Evolutionary conservation across 495 filamentous ascomycete genomes (phyloP), one percentile per base, ranked within the genome.

Genomic region (Trichoderma orchidacearum): DNA sequence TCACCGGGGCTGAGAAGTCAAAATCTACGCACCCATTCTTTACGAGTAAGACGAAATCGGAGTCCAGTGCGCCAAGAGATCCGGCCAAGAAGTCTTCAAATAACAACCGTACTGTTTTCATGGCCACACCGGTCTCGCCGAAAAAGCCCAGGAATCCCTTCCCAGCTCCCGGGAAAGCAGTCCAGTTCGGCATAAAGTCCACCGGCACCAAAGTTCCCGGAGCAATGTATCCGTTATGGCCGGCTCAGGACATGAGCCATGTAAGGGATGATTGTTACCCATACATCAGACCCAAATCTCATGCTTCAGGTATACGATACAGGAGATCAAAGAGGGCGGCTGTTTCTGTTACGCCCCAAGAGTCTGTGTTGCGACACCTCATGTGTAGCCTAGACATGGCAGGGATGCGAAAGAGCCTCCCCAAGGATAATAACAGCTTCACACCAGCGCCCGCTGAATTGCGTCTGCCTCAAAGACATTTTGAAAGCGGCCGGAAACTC

Each of bases 21-120:
- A 35, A 55, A 28, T 21, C 36, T 50, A 85, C 86, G 0, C 90
- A 95, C 70, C 90, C 90, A 0, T 95, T 96, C 63, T 96, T 96
- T 63, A 54, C 75, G 5, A 75, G 73, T 5, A 80, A 79, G 56
- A 54, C 3, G 25, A 60, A 11, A 31, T 32, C 7, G 13, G 17
- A 25, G 58, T 60, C 12, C 45, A 52, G 54, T 30, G 18, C 55
- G 17, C 35, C 56, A 35, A 60, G 57, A 31, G 21, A 54, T 30
- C 34, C 52, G 51, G 41, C 60, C 28, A 64, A 61, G 50, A 61
- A 58, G 11, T 21, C 30, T 5, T 25, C 31, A n/a, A 31, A 11
- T 21, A n/a, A 55, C 11, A 29, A 30, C 15, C 9, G 23, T n/a
- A 68, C 66, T 27, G 62, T 63, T 2, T 73, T 65, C 59, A 70